Base-by-base conservation (phyloP, 2,329 filamentous ascomycete species). In the Penicillium sp. region DNA sequence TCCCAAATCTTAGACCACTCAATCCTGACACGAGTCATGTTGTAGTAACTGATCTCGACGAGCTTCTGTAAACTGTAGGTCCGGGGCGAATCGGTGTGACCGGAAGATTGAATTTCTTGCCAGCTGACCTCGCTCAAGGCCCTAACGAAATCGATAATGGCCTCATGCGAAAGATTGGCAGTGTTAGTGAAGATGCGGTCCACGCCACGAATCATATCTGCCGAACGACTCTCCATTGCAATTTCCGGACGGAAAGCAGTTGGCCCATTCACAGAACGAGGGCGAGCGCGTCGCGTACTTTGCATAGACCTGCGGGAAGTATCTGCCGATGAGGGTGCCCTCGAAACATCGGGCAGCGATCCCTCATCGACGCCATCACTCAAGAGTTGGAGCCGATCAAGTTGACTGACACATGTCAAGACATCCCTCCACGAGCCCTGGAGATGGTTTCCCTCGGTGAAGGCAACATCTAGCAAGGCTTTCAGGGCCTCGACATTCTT, bases 1-100 rank as follows among this genome's bases (percentile, higher is more conserved):
- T 87, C 87, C 93, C 93, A 99, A 52, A 98, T 95, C 61, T 86
- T 91, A 12, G 87, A 94, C 93, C 93, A 98, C 67, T 98, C 93
- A 61, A 97, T 97, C 61, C 93, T 85, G 32, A 98, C 91, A 76
- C 93, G 84, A 52, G 88, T 89, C 93, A 98, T 98, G 74, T 98
- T 98, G 80, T 98, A 98, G 70, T 95, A 96, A 68, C 88, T 95
- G 69, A 98, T 97, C 70, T 98, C 93, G 15, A 98, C 94, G 55
- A 98, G 81, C 70, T 98, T 98, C 65, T 98, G 93, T 54, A 98
- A 74, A 72, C 90, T 96, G 77, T 96, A 98, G 8, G 91, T 98
- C 48, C 94, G 83, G 10, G 93, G 93, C 21, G 88, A 94, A 53
- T 98, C 93, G 64, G 91, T 96, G 49, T 91, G 88, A 0, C 93